Base-by-base conservation (phyloP, 495 filamentous ascomycete species). In the Podospora pseudocomata region DNA sequence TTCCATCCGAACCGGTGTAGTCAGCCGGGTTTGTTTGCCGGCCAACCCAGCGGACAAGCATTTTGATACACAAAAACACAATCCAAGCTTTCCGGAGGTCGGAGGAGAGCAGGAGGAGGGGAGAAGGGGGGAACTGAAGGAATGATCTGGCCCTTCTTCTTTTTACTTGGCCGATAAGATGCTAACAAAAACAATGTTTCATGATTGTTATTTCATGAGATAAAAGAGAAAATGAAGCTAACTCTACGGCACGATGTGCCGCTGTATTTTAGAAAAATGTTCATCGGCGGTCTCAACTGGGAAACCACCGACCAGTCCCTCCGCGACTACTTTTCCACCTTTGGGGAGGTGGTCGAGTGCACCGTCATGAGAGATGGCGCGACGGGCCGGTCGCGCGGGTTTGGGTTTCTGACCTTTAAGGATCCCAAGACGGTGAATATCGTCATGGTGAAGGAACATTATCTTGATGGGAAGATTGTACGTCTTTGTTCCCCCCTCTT, bases 381-480 rank as follows among this genome's bases (percentile, higher is more conserved):
- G 60, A 96, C 91, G 27, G 96, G 96, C 32, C 90, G 95, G 66
- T 97, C 94, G 15, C 88, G 95, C 75, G 95, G 95, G 13, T 99
- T 99, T 72, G 95, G 95, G 18, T 99, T 99, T 79, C 84, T 99
- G 66, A 99, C 96, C 5, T 99, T 99, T 85, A 94, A 91, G 72
- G 95, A 99, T 75, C 91, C 95, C 20, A 95, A 94, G 78, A 96
- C 92, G 15, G 95, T 99, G 70, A 99, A 99, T 77, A 96, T 93
- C 70, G 95, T 99, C 53, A 99, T 99, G 95, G 95, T 98, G 70
- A 98, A 98, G 82, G 95, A 99, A 76, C 95, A 99, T 78, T 96
- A 93, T 73, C 84, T 99, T 18, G 95, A 99, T 80, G 95, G 96
- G 63, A 99, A 99, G 77, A 97, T 98, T 79, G 95, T 99, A 86